Percentiles rank a stretch among this genome's conserved stretches.
Conservation (phyloP, 768 basidiomycete species). For the Xerocomellus amylosporus region DNA sequence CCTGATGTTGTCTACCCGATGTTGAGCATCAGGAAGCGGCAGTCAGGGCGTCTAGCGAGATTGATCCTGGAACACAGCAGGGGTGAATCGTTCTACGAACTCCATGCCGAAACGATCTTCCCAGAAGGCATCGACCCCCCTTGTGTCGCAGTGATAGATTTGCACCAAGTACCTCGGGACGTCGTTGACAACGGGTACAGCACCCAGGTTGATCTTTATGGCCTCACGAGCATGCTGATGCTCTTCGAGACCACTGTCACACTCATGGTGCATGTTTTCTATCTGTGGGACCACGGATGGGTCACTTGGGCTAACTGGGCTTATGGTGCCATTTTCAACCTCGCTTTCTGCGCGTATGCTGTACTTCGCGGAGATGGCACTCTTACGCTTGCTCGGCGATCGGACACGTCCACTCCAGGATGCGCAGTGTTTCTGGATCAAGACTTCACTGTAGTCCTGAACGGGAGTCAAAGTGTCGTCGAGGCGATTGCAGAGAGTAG, state of each 20-base stretch:
- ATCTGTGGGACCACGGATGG: neutral
- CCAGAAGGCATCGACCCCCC: neutral
- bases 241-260: neutral
- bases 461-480: neutral
- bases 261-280: neutral
- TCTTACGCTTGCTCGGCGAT: constrained; percentile 1
- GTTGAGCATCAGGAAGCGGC: constrained; percentile 3
- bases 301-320: neutral
- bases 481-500: constrained; percentile 1
- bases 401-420: neutral
- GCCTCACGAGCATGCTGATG: neutral
- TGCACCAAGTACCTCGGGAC: neutral
- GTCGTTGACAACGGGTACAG: neutral
- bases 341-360: neutral
- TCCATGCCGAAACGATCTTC: neutral
- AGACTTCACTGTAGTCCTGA: neutral
- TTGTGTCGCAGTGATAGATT: neutral
- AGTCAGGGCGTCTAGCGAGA: neutral
- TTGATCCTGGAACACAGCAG: constrained; percentile 2
- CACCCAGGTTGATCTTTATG: neutral
- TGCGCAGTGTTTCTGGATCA: constrained; percentile 1
- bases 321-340: neutral
- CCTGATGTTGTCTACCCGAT: constrained; percentile 3
- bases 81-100: no score
- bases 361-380: neutral